Evolutionary conservation across 139 green algal species (phyloP).

Genomic region (Picochlorum sp.): DNA sequence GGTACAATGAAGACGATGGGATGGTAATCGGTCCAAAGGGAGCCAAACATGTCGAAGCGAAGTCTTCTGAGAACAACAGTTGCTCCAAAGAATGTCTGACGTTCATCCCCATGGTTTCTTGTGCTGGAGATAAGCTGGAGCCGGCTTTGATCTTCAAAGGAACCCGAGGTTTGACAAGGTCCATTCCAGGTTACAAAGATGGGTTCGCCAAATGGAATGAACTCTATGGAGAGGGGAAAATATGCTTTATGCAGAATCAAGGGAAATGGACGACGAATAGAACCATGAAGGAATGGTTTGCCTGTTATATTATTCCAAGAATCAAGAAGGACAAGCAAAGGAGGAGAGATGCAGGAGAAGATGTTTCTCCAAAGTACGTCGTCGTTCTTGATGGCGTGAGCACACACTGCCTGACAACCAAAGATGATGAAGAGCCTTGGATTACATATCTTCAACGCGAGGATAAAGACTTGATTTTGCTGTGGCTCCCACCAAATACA

Average conservation of each 20-base stretch:
- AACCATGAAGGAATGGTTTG: neutral
- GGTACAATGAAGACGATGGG: neutral
- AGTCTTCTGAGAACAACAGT: neutral
- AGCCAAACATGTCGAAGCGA: neutral
- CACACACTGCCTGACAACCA: neutral
- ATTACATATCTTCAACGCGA: neutral
- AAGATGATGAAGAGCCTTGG: neutral
- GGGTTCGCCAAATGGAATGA: neutral
- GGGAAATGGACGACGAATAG: neutral
- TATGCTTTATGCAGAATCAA: conserved; percentile 5
- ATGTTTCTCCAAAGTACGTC: neutral
- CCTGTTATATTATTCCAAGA: neutral
- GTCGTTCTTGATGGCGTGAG: neutral
- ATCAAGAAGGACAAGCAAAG: conserved; percentile 5
- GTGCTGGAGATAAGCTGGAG: neutral
- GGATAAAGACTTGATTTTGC: neutral
- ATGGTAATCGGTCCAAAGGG: neutral
- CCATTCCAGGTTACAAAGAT: conserved; percentile 8
- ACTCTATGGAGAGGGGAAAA: neutral
- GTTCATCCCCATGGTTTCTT: neutral
- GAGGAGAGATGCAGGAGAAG: neutral
- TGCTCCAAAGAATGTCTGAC: neutral
- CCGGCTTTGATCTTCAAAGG: neutral
- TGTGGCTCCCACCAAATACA: neutral
- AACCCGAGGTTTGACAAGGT: neutral